A percentile compares a stretch with the other conserved stretches of the same genome.
phyloP scores from a whole-genome alignment of 306 rosid species.

The Malus orientalis region DNA sequence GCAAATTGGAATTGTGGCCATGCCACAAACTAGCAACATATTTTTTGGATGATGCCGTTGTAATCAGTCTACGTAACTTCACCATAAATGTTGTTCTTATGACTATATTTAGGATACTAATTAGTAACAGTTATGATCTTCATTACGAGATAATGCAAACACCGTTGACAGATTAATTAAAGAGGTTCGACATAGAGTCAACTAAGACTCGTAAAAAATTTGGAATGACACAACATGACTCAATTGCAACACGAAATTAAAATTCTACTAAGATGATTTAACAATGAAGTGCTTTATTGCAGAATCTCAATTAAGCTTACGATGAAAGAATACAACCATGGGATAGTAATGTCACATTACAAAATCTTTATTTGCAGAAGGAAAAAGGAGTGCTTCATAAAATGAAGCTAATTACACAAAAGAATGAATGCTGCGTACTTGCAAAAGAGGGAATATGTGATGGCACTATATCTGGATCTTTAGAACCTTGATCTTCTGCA shows the following conservation, averaged over 20 bases:
- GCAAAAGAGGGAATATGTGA: too few relatives aligned
- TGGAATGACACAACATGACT: not conserved
- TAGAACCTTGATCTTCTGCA: slow-evolving; percentile 18
- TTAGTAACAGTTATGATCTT: not conserved
- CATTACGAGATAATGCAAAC: not conserved
- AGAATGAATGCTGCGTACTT: not conserved
- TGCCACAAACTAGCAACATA: not conserved
- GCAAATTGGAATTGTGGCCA: not conserved
- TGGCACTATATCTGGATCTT: not conserved
- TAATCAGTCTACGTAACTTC: not conserved
- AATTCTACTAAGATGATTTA: not conserved
- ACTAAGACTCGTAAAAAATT: not conserved
- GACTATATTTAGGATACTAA: not conserved
- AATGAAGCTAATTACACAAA: not conserved
- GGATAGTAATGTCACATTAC: not conserved
- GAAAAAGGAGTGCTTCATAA: not conserved
- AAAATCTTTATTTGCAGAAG: not conserved
- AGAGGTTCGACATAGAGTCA: not conserved
- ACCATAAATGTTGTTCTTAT: not conserved
- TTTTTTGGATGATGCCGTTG: not conserved
- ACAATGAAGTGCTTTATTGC: not conserved
- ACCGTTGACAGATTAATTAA: not conserved
- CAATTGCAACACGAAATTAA: not conserved
- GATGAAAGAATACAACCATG: not conserved
- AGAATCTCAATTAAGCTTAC: not conserved